Percentiles rank a stretch among this genome's conserved stretches.
Conservation (phyloP, 2,329 filamentous ascomycete species). For the Paraphaeosphaeria sporulosa region DNA sequence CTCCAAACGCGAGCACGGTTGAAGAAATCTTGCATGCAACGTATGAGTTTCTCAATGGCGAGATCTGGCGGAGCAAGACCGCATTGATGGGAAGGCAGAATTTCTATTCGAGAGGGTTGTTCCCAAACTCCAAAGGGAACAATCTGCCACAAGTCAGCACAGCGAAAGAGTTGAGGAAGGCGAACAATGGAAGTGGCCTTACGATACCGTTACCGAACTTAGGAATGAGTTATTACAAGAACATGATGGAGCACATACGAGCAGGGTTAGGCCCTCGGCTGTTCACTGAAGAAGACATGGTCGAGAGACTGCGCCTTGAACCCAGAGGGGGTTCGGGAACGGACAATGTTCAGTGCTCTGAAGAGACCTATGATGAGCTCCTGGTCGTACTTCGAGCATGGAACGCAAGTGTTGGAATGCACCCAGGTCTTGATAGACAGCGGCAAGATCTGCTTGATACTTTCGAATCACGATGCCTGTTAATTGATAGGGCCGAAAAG, state of each 20-base stretch:
- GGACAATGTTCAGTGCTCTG: neutral
- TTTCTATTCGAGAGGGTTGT: conserved; percentile 10
- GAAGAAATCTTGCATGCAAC: conserved; percentile 11
- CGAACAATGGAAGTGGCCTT: neutral
- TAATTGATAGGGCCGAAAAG: conserved; percentile 11
- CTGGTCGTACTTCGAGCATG: conserved; percentile 24
- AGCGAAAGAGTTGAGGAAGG: neutral
- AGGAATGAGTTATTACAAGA: conserved; percentile 19
- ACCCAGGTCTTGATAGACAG: neutral
- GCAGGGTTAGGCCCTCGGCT: conserved; percentile 22
- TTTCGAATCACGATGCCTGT: conserved; percentile 17
- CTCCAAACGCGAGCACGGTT: neutral
- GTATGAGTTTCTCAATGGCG: conserved; percentile 15
- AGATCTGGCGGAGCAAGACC: conserved; percentile 19
- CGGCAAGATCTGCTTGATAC: conserved; percentile 17
- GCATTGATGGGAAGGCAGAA: conserved; percentile 17
- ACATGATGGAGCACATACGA: conserved; percentile 24
- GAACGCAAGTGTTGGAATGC: conserved; percentile 22
- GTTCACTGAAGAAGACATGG: conserved; percentile 25
- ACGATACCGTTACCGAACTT: neutral
- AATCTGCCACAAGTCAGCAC: conserved; percentile 2
- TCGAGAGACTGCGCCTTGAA: conserved; percentile 22
- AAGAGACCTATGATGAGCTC: conserved; percentile 26
- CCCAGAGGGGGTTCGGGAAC: neutral
- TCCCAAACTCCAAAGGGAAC: neutral